Percentiles rank a stretch among this genome's conserved stretches.
phyloP scores from a whole-genome alignment of 169 alveolate genomes.

The Amoebophrya sp. region DNA sequence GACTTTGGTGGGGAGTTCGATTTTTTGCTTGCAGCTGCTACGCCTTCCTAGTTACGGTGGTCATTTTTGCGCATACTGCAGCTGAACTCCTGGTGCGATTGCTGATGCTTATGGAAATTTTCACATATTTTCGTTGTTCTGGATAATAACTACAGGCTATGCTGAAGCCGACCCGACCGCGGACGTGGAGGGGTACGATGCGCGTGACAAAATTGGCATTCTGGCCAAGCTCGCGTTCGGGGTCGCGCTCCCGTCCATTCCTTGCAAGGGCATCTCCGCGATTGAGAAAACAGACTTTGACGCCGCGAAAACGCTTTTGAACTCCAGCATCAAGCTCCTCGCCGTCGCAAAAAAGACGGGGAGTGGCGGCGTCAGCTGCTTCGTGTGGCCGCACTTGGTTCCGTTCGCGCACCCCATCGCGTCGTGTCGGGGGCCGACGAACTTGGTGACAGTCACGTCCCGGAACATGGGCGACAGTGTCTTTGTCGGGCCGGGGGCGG shows the following conservation, averaged over 20 bases:
- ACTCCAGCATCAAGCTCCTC: not conserved
- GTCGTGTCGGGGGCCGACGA: slow-evolving; percentile 26
- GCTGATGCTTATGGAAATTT: no score
- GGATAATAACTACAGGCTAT: slow-evolving; percentile 35
- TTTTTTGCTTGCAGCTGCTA: no score
- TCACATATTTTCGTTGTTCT: no score
- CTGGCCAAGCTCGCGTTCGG: slow-evolving; percentile 39
- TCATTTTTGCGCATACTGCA: no score
- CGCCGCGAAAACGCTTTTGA: not conserved
- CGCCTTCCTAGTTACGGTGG: no score
- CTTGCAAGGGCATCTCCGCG: not conserved
- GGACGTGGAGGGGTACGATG: slow-evolving; percentile 47
- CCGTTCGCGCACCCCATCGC: slow-evolving; percentile 31
- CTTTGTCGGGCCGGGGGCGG: not conserved
- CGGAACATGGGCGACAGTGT: slow-evolving; percentile 25
- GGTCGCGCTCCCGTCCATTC: not conserved
- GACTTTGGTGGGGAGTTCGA: no score
- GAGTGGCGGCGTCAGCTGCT: not conserved
- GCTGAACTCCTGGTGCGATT: no score
- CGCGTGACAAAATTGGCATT: slow-evolving; percentile 33
- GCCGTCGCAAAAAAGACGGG: not conserved
- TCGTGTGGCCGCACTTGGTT: slow-evolving; percentile 34
- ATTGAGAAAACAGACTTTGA: not conserved
- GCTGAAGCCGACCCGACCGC: slow-evolving; percentile 45
- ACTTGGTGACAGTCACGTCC: slow-evolving; percentile 27